phyloP scores from a whole-genome alignment of 768 basidiomycete genomes.

The Kockovaella imperatae region DNA sequence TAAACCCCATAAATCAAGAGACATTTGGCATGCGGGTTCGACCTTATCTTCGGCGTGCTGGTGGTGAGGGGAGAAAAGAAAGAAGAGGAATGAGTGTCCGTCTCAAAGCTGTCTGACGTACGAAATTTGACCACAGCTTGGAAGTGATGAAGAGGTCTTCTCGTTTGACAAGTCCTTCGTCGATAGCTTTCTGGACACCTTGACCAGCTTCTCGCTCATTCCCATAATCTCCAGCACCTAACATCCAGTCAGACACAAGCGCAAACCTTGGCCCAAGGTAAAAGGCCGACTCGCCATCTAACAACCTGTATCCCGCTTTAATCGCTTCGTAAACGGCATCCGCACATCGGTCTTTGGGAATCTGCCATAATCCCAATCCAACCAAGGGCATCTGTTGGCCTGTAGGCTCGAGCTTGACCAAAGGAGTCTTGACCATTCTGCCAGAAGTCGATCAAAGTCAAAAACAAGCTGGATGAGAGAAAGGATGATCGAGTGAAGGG shows the following conservation, averaged over 20 bases:
- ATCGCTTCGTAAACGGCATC: constrained; percentile 77
- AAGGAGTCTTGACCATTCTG: constrained; percentile 11
- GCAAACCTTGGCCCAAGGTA: no score
- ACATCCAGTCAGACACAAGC: no score
- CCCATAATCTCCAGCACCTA: constrained; percentile 76
- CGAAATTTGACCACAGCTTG: constrained; percentile 90
- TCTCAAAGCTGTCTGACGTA: no score
- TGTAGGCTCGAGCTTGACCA: constrained; percentile 12
- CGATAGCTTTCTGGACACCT: constrained; percentile 20
- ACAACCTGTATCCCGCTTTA: constrained; percentile 75
- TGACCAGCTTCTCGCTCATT: constrained; percentile 66
- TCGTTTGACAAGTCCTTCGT: constrained; percentile 65
- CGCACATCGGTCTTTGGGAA: constrained; percentile 18
- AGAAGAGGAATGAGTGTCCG: no score
- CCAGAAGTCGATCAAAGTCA: no score
- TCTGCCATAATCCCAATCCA: constrained; percentile 41
- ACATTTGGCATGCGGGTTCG: constrained; percentile 53
- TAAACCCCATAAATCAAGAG: constrained; percentile 72
- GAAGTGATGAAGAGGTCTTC: constrained; percentile 84
- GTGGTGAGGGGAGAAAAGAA: no score
- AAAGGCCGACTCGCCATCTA: no score
- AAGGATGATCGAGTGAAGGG: no score
- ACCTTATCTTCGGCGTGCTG: constrained; percentile 72
- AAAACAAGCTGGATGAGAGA: no score
- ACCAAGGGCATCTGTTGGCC: constrained; percentile 18